Percentiles rank a stretch among this genome's conserved stretches.
phyloP scores from a whole-genome alignment of 352 stramenopile species.

The Phytophthora citricola region DNA sequence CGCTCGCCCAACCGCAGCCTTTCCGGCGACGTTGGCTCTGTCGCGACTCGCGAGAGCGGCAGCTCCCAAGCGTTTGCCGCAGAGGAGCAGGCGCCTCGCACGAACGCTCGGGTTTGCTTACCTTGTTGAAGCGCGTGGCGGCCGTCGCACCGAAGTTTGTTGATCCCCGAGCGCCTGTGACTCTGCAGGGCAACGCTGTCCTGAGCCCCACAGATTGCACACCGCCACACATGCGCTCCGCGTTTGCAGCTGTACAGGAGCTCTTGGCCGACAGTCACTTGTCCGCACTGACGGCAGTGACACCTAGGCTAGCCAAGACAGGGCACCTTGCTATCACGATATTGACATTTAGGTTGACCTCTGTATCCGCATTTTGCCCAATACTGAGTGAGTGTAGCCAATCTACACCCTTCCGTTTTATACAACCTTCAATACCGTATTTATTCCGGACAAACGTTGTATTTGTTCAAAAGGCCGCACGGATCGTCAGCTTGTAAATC shows the following conservation, averaged over 20 bases:
- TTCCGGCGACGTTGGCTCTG: constrained; percentile 17
- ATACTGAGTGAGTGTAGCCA: background rate
- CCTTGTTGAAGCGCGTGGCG: constrained; percentile 5
- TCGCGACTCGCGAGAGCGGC: background rate
- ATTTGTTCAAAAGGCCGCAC: no score
- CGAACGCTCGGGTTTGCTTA: background rate
- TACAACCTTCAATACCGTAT: no score
- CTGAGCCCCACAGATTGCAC: constrained; percentile 4
- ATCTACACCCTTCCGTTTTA: no score
- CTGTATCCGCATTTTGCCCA: background rate
- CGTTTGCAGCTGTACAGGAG: constrained; percentile 11
- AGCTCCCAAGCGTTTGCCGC: constrained; percentile 18
- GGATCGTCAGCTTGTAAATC: no score
- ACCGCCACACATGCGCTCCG: constrained; percentile 14
- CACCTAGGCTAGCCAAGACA: constrained; percentile 10
- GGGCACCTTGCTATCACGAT: background rate
- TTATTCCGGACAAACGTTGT: no score
- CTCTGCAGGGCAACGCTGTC: background rate
- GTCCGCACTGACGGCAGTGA: constrained; percentile 1
- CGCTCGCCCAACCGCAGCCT: constrained; percentile 3
- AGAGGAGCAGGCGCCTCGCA: constrained; percentile 24
- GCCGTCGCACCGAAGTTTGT: constrained; percentile 1
- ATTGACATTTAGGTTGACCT: no score
- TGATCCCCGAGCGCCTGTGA: background rate
- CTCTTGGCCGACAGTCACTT: constrained; percentile 13